Base-by-base conservation (phyloP, 2,329 filamentous ascomycete species). In the Fulvia fulva region DNA sequence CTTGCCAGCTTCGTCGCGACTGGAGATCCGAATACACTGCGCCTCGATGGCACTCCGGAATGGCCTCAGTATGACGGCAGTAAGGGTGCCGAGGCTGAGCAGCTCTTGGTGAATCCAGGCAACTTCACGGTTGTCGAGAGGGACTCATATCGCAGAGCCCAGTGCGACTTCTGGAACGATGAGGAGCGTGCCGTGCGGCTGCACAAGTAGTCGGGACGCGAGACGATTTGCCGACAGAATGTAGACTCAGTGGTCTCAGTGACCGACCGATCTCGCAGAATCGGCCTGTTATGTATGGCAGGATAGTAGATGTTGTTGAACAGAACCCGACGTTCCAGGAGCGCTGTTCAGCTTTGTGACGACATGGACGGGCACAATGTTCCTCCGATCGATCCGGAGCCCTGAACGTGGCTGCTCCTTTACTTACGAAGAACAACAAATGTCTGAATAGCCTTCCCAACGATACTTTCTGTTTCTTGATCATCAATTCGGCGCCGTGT, bases 1-100 rank as follows among this genome's bases (percentile, higher is more conserved):
- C 70, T 68, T 57, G 71, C 72, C 3, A 73, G 69, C 50, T 75
- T 74, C 41, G 63, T 75, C 2, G 67, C 71, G 1, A 68, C 65
- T 25, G 73, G 72, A 1, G 59, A 74, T 51, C 73, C 73, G 5
- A 75, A 74, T 52, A 70, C 62, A 5, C 61, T 66, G 49, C 55
- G 61, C 7, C 54, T 64, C 11, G 32, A 58, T 7, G 28, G 64
- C 14, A 66, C 68, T 12, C 62, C 68, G 3, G 51, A 54, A 7
- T 74, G 73, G 73, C 68, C 70, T 14, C 59, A 51, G 19, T 75
- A 74, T 52, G 58, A 60, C 53, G 59, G 30, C 1, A 47, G 34
- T 8, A 61, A 61, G 22, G 59, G 59, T 19, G 59, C 59, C 12
- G 47, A 58, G 14, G 59, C 56, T n/a, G 51, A 55, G 28, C 59